phyloP scores from a whole-genome alignment of 1,284 basidiomycete species.

The Schizophyllum amplum region DNA sequence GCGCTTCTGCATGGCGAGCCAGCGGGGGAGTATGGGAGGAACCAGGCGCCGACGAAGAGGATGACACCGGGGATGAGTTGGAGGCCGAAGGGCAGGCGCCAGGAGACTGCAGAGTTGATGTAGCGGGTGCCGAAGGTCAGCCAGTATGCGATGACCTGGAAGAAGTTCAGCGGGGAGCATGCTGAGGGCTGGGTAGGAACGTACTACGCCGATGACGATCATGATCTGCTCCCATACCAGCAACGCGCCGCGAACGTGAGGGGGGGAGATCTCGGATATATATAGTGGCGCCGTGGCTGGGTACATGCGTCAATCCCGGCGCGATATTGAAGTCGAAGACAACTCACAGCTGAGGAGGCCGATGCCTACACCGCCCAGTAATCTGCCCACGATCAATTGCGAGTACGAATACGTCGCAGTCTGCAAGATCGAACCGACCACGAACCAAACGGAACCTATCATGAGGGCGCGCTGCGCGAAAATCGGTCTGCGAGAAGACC shows the following conservation, averaged over 20 bases:
- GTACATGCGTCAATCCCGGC: background rate
- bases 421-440: conserved; percentile 36
- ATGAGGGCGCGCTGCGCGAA: background rate
- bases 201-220: background rate
- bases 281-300: background rate
- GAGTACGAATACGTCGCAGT: conserved; percentile 32
- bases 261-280: background rate
- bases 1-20: background rate
- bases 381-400: conserved; percentile 40
- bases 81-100: background rate
- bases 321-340: background rate
- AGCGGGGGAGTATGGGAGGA: background rate
- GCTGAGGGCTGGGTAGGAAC: background rate
- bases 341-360: conserved; percentile 17
- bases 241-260: background rate
- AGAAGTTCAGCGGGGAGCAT: background rate
- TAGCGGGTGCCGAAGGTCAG: background rate
- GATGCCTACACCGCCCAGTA: conserved; percentile 39
- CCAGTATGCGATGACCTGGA: background rate
- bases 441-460: conserved; percentile 13
- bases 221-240: background rate
- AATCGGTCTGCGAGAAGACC: background rate
- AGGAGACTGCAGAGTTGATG: background rate
- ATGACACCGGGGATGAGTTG: background rate
- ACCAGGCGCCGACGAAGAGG: background rate